A percentile compares a stretch with the other conserved stretches of the same genome.
These are phyloP conservation scores for Zea luxurians DNA, from an alignment of 176 grass and related monocot species.

Conservation along the genomic window DNA sequence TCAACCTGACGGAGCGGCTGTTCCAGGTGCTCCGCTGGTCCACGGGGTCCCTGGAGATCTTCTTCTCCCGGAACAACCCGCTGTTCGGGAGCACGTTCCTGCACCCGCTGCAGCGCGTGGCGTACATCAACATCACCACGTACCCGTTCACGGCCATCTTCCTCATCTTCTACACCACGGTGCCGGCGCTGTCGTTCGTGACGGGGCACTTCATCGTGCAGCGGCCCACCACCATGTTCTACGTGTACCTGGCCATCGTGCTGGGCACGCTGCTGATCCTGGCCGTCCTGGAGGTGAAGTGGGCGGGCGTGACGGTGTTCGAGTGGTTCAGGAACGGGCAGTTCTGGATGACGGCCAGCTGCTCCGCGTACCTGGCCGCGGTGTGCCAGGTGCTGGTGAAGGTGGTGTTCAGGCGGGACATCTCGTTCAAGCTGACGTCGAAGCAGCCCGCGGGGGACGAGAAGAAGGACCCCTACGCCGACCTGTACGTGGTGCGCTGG, in stretches of 20 bases:
- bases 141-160: constrained; percentile 97
- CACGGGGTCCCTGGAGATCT: constrained; percentile 85
- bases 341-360: constrained; percentile 94
- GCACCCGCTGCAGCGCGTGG: constrained; percentile 77
- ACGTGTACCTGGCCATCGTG: constrained; percentile 76
- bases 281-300: constrained; percentile 82
- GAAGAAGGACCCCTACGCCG: constrained; percentile 84
- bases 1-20: constrained; percentile 75
- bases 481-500: constrained; percentile 78
- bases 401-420: constrained; percentile 71
- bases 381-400: constrained; percentile 82
- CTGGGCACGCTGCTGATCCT: constrained; percentile 65
- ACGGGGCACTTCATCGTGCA: constrained; percentile 94
- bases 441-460: constrained; percentile 74
- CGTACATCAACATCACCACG: constrained; percentile 90
- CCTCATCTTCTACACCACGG: constrained; percentile 90
- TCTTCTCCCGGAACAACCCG: constrained; percentile 92
- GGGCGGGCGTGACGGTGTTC: constrained; percentile 75
- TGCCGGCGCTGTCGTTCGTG: constrained; percentile 83
- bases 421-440: constrained; percentile 80
- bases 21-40: constrained; percentile 85
- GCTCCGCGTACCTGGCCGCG: constrained; percentile 80
- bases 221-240: constrained; percentile 75
- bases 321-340: constrained; percentile 96
- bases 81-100: constrained; percentile 68